Base-by-base conservation (phyloP, 2,329 filamentous ascomycete genomes). In the Orbilia blumenaviensis region DNA sequence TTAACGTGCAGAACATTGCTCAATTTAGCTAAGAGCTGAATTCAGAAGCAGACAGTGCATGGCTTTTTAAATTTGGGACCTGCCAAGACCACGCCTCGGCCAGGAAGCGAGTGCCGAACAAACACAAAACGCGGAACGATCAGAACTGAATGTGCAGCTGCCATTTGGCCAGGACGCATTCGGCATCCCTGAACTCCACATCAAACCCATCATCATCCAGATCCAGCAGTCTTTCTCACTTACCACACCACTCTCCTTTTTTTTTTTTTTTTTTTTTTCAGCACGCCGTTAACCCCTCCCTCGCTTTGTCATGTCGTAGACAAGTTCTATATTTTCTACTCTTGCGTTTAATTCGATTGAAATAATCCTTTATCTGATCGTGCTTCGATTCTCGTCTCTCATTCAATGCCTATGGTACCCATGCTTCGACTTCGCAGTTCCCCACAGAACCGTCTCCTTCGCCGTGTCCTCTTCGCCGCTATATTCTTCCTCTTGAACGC, bases 361-460 rank as follows among this genome's bases (percentile, higher is more conserved):
- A n/a, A 3, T 16, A 21, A 21, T 34, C 21, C 48, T 52, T 52
- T 52, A 16, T 32, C 18, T n/a, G 44, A 62, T 32, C 46, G 46
- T 50, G n/a, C n/a, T n/a, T 62, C 34, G 10, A 8, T 61, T 48
- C 41, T 63, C n/a, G 41, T 50, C 60, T 23, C 46, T 52, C 32
- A 46, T 66, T 66, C 44, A 38, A 66, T 66, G 62, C 62, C 44
- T 14, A 48, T 42, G 41, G 48, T 42, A 50, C 54, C 54, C 62
- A 63, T 75, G 71, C 63, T 75, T 29, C 71, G 71, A 27, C 69
- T 63, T 29, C 71, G 71, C 63, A 67, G 58, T 34, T 66, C 62
- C 71, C 71, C 71, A 16, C 58, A 68, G 21, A 67, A 62, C 56
- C 71, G 71, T 27, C 46, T 68, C 36, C 10, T 62, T 46, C 71